These are phyloP conservation scores for Ilyonectria sp. DNA, from an alignment of 2,329 filamentous ascomycete species.

Conservation along the genomic window DNA sequence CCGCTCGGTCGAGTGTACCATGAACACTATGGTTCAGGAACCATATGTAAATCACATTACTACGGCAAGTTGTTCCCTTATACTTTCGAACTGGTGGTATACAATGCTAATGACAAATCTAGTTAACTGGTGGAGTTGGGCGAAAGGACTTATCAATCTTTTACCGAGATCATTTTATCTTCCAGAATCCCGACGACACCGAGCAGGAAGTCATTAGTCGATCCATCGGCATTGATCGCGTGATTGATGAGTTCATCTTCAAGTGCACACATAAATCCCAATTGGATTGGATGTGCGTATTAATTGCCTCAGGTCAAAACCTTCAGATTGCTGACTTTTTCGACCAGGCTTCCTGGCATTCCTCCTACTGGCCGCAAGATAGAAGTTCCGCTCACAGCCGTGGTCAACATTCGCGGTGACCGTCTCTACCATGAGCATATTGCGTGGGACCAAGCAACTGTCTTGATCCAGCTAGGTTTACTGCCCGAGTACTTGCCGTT, in stretches of 20 bases:
- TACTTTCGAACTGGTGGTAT: not conserved
- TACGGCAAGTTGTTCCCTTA: constrained; percentile 62
- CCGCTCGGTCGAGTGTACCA: constrained; percentile 78
- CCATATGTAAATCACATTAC: constrained; percentile 86
- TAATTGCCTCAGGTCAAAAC: too few relatives aligned
- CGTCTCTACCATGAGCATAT: constrained; percentile 77
- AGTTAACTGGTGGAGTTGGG: constrained; percentile 78
- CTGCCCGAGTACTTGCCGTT: constrained; percentile 12
- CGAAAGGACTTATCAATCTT: constrained; percentile 74
- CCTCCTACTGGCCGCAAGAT: constrained; percentile 67
- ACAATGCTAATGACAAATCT: not conserved
- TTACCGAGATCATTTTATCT: constrained; percentile 82
- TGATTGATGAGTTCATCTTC: constrained; percentile 80
- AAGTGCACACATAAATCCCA: constrained; percentile 73
- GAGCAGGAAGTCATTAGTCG: constrained; percentile 78
- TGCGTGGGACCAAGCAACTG: constrained; percentile 77
- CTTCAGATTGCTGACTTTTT: not conserved
- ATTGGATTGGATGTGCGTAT: constrained; percentile 78
- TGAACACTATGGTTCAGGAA: constrained; percentile 84
- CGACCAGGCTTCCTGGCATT: constrained; percentile 58
- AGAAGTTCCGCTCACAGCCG: constrained; percentile 71
- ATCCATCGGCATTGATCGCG: constrained; percentile 79
- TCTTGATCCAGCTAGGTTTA: constrained; percentile 67
- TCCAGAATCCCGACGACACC: constrained; percentile 78
- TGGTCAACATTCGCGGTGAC: constrained; percentile 75